These are phyloP conservation scores for Cyclotella distinguenda DNA, from an alignment of 108 stramenopile genomes.

Conservation along the genomic window DNA sequence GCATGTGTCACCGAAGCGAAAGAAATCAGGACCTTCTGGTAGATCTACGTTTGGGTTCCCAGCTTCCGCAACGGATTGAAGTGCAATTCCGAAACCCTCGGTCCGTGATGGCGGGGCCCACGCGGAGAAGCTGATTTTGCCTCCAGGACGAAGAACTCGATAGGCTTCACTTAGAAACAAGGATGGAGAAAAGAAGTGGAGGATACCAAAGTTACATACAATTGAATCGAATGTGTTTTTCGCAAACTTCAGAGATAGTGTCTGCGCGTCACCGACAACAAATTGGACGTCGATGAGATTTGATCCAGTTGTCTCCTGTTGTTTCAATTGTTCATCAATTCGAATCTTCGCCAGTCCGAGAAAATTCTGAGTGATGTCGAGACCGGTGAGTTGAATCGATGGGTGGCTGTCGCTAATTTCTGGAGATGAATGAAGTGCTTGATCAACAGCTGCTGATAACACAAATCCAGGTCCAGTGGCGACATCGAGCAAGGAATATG, in stretches of 20 bases:
- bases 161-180: slow-evolving; percentile 40
- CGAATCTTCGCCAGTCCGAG: slow-evolving; percentile 42
- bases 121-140: slow-evolving; percentile 43
- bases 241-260: slow-evolving; percentile 30
- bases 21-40: slow-evolving; percentile 52
- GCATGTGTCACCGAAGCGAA: slow-evolving; percentile 37
- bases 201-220: slow-evolving; percentile 47
- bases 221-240: slow-evolving; percentile 45
- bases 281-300: slow-evolving; percentile 36
- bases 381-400: slow-evolving; percentile 40
- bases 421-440: slow-evolving; percentile 3
- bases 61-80: slow-evolving; percentile 37
- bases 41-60: slow-evolving; percentile 48
- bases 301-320: slow-evolving; percentile 1
- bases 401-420: slow-evolving; percentile 8
- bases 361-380: slow-evolving; percentile 50
- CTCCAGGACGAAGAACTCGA: slow-evolving; percentile 45
- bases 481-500: slow-evolving; percentile 41
- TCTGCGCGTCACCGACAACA: slow-evolving; percentile 44
- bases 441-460: slow-evolving; percentile 29
- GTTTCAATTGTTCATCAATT: slow-evolving; percentile 27
- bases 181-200: slow-evolving; percentile 45
- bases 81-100: slow-evolving; percentile 42
- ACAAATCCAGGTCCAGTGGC: slow-evolving; percentile 49
- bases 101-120: slow-evolving; percentile 45